Percentiles rank a stretch among this genome's conserved stretches.
Evolutionary conservation across 257 asterid species (phyloP).

Genomic region (Jaltomata sinuosa): DNA sequence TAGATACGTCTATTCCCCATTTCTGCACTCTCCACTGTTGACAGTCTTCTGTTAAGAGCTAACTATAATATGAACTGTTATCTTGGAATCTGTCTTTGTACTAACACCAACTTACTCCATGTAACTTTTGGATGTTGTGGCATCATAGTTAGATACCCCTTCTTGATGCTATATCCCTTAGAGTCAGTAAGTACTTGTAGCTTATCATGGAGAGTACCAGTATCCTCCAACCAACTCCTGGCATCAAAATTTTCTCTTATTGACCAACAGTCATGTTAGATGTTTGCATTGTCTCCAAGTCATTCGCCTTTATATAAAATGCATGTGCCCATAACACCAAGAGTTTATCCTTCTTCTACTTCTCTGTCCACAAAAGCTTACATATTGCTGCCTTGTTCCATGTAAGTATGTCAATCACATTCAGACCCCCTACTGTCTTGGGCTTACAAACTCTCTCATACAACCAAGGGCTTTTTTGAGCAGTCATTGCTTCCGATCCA

Average conservation of each 20-base stretch:
- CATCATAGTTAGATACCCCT: background rate
- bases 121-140: background rate
- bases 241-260: background rate
- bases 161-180: background rate
- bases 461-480: too few relatives aligned
- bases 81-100: background rate
- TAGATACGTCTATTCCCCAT: background rate
- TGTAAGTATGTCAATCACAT: too few relatives aligned
- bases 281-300: too few relatives aligned
- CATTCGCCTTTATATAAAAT: too few relatives aligned
- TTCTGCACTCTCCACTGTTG: background rate
- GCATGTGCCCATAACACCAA: too few relatives aligned
- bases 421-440: too few relatives aligned
- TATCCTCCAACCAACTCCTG: background rate
- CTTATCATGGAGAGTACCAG: background rate
- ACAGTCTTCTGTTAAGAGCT: background rate
- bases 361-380: too few relatives aligned
- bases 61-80: background rate
- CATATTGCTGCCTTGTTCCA: too few relatives aligned
- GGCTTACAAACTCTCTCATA: too few relatives aligned
- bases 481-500: too few relatives aligned
- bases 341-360: too few relatives aligned
- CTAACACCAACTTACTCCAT: background rate
- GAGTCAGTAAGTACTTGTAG: background rate
- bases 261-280: background rate